Percentiles rank a stretch among this genome's conserved stretches.
Evolutionary conservation across 805 yeast species (phyloP).

Genomic region (Ogataea degrootiae): DNA sequence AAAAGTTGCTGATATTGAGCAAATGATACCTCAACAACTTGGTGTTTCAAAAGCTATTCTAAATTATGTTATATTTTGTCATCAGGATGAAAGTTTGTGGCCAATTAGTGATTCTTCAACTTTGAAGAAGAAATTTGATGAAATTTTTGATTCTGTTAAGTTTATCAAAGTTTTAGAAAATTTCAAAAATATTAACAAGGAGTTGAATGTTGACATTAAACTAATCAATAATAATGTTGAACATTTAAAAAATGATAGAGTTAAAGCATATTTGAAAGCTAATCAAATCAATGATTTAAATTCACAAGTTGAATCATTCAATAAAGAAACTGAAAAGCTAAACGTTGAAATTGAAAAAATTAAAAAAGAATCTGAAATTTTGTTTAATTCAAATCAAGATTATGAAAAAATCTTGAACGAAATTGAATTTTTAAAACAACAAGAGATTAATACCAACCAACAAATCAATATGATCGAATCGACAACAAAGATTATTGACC

Average conservation of each 20-base stretch:
- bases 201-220: constrained; percentile 69
- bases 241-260: constrained; percentile 69
- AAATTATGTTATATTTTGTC: constrained; percentile 93
- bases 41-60: constrained; percentile 87
- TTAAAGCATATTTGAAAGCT: constrained; percentile 59
- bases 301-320: constrained; percentile 39
- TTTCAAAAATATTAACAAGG: constrained; percentile 71
- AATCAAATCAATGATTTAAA: constrained; percentile 42
- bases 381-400: constrained; percentile 76
- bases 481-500: constrained; percentile 43
- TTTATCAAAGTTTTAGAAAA: constrained; percentile 86
- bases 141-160: constrained; percentile 91
- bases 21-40: constrained; percentile 70
- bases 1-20: constrained; percentile 78
- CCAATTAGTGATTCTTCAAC: constrained; percentile 89
- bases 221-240: constrained; percentile 73
- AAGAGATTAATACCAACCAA: constrained; percentile 38
- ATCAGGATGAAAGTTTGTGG: constrained; percentile 96
- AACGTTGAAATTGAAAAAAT: constrained; percentile 46
- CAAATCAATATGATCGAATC: constrained; percentile 49
- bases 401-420: constrained; percentile 69
- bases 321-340: constrained; percentile 44
- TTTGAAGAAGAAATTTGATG: constrained; percentile 90
- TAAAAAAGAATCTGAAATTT: constrained; percentile 52
- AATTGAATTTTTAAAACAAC: constrained; percentile 51